These are phyloP conservation scores for Flaveria robusta DNA, from an alignment of 129 eudicot genomes.

Conservation along the genomic window DNA sequence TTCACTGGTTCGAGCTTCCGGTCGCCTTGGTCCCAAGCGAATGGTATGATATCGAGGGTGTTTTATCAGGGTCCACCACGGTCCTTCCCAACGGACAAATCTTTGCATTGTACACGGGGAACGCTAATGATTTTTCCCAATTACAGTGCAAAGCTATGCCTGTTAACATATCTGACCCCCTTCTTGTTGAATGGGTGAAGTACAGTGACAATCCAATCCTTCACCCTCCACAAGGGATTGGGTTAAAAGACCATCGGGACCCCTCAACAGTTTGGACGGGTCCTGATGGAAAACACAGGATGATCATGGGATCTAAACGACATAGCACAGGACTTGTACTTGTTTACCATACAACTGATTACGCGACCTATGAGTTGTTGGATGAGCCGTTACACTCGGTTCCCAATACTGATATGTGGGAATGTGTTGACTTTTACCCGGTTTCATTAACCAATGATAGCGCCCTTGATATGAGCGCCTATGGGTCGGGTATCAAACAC, in stretches of 20 bases:
- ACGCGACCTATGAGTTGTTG: conserved; percentile 51
- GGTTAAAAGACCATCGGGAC: no score
- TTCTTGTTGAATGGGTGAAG: no score
- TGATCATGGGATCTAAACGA: conserved; percentile 66
- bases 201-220: no score
- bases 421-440: conserved; percentile 86
- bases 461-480: conserved; percentile 67
- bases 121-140: no score
- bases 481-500: conserved; percentile 76
- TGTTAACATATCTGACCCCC: no score
- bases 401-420: conserved; percentile 97
- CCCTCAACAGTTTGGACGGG: conserved; percentile 73
- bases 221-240: no score
- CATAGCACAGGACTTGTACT: conserved; percentile 56
- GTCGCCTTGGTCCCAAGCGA: no score
- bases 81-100: no score
- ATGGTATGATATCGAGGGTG: no score
- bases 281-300: conserved; percentile 68
- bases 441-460: conserved; percentile 51
- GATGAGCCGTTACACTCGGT: conserved; percentile 67
- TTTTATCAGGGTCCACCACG: no score
- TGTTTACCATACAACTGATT: conserved; percentile 66
- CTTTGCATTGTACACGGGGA: no score
- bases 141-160: no score
- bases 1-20: not conserved